Evolutionary conservation across 768 basidiomycete genomes (phyloP).

Genomic region (Leccinum obscurum): DNA sequence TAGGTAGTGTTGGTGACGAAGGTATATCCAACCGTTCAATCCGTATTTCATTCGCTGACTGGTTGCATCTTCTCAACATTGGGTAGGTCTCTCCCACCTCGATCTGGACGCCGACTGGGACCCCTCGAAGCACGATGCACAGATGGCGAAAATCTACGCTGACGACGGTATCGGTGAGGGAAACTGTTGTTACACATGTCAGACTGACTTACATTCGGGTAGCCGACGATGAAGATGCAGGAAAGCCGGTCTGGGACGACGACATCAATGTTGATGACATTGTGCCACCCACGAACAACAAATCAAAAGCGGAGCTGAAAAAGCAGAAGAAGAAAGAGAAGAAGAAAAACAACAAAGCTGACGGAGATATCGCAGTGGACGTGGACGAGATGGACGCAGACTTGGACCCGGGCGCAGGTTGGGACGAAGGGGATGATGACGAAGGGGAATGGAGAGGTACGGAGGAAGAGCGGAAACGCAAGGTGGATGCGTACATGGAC

Average conservation of each 20-base stretch:
- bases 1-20: slow-evolving; percentile 31
- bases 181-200: not conserved
- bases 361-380: slow-evolving; percentile 49
- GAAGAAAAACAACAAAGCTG: slow-evolving; percentile 34
- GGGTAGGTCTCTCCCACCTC: slow-evolving; percentile 59
- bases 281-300: slow-evolving; percentile 36
- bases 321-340: slow-evolving; percentile 55
- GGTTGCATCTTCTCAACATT: not conserved
- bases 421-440: slow-evolving; percentile 33
- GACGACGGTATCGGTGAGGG: slow-evolving; percentile 39
- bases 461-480: slow-evolving; percentile 86
- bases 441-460: slow-evolving; percentile 83
- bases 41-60: not conserved
- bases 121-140: slow-evolving; percentile 75
- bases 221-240: slow-evolving; percentile 40
- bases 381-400: slow-evolving; percentile 57
- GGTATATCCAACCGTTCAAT: slow-evolving; percentile 14
- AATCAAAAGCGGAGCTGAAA: slow-evolving; percentile 23
- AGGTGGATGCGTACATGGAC: slow-evolving; percentile 87
- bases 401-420: slow-evolving; percentile 46
- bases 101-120: slow-evolving; percentile 96
- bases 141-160: slow-evolving; percentile 77
- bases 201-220: not conserved
- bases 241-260: slow-evolving; percentile 91
- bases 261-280: slow-evolving; percentile 84